Conservation (phyloP, 495 filamentous ascomycete species). For the Penicillium ucsense region DNA sequence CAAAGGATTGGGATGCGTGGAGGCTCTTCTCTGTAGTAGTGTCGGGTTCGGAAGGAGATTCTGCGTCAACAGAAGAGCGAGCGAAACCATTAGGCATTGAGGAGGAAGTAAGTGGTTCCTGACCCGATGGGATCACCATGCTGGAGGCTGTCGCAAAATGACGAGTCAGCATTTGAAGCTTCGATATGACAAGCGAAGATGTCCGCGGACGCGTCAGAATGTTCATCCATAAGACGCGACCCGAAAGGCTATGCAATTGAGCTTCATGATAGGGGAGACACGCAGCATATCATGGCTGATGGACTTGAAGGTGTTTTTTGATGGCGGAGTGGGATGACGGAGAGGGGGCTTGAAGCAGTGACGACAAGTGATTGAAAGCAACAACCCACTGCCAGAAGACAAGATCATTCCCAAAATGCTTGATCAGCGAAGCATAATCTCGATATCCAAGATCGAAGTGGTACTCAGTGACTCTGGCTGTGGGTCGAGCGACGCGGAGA, state of each 20-base stretch:
- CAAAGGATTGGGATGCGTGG: conserved; percentile 41
- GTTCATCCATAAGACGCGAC: conserved; percentile 30
- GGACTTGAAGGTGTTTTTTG: conserved; percentile 28
- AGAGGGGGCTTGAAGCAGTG: conserved; percentile 22
- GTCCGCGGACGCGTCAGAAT: conserved; percentile 8
- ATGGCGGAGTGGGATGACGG: conserved; percentile 34
- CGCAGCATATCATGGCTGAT: conserved; percentile 30
- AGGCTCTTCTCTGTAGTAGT: conserved; percentile 39
- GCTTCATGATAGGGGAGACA: conserved; percentile 17
- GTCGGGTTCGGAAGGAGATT: conserved; percentile 27
- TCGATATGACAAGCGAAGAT: conserved; percentile 10
- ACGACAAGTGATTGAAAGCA: conserved; percentile 16
- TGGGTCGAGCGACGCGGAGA: conserved; percentile 41
- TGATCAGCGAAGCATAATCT: conserved; percentile 5
- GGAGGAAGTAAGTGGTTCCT: conserved; percentile 31
- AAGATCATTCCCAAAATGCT: conserved; percentile 8
- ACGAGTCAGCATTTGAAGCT: conserved; percentile 40
- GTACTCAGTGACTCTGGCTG: conserved; percentile 21
- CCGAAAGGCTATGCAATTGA: conserved; percentile 15
- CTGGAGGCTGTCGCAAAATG: conserved; percentile 34
- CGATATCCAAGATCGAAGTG: conserved; percentile 8
- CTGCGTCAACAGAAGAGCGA: conserved; percentile 28
- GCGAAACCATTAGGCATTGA: conserved; percentile 41
- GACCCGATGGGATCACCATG: conserved; percentile 44
- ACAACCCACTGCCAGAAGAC: conserved; percentile 12